Base-by-base conservation (phyloP, 768 basidiomycete species). In the Termitomyces sp. region DNA sequence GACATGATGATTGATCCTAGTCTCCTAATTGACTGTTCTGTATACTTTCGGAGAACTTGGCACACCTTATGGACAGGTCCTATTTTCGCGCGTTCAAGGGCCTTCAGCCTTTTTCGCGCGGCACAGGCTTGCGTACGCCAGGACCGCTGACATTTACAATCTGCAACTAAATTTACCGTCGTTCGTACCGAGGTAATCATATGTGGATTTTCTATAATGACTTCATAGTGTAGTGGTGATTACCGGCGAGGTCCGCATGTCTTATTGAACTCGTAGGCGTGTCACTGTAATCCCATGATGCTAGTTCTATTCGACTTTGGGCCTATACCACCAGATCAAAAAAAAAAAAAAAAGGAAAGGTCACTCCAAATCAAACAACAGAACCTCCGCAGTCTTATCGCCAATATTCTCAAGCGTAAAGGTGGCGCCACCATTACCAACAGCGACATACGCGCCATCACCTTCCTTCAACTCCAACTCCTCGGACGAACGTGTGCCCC, bases 391-490 rank as follows among this genome's bases (percentile, higher is more conserved):
- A 12, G 77, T 76, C 26, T 67, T 71, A 53, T 82, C 80, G 0
- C 91, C 90, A 4, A 78, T 74, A 62, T 92, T 95, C 68, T 81
- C 78, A 2, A 86, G 74, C 33, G 71, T 64, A 54, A 69, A 56
- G 9, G 76, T 48, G 54, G 68, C 73, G 21, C 80, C 76, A 0
- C 72, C 76, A 0, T 73, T 69, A 1, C 73, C 80, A 1, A 80
- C 76, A 46, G 71, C 63, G 45, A 96, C 68, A 69, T 94, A 98
- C 12, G 86, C 85, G 0, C 92, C 94, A 65, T 98, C 95, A 0
- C 95, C 95, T 63, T 98, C 95, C 33, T 81, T 80, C 53, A 96
- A 69, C 40, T 79, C 83, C 3, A 84, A 56, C 56, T 80, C 70
- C 11, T 73, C 73, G 2, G 53, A 51, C 23, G 43, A 40, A 21